Evolutionary conservation across 176 grass and related monocot genomes (phyloP), one percentile per base, ranked within the genome.

Genomic region (Eremochloa ophiuroides): DNA sequence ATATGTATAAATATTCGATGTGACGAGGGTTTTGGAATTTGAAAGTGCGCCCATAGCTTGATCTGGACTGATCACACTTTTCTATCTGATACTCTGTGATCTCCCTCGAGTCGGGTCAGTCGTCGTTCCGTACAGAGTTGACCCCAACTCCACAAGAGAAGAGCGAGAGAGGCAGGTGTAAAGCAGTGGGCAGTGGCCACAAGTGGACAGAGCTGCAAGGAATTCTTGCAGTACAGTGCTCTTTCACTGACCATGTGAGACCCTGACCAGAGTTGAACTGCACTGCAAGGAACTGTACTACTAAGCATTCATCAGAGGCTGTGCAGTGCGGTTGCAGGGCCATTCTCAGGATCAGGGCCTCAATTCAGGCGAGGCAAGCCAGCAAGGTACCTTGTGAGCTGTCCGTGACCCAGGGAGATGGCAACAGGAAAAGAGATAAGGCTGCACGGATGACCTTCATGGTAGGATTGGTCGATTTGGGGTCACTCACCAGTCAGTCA

Each of bases 111-210:
- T 22, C 41, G 59, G 29, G 5, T 22, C 41, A 44, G 62, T 68
- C 66, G 62, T 68, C 66, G 38, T 6, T 11, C 28, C 20, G 63
- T 80, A 66, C 82, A 70, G 80, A 85, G 82, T 89, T 85, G 87
- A 85, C 71, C n/a, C 55, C 51, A 56, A 50, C 1, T 10, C n/a
- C n/a, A 62, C 69, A 20, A 55, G 63, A 82, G 38, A 48, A 38
- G 25, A 39, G 63, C 22, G 39, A 1, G 55, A 34, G 51, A 62
- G 74, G 58, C 34, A 15, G 33, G 85, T 77, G 67, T 15, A 25
- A 33, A 27, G 25, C 17, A 64, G 13, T 72, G 42, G 17, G 5
- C 39, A 48, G 15, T 50, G 13, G 8, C 44, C 70, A 85, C 1
- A 67, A 60, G 38, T 69, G 64, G 70, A 46, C 84, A 80, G 40